These are phyloP conservation scores for Pleurotus sapidus DNA, from an alignment of 768 basidiomycete species.

Conservation along the genomic window DNA sequence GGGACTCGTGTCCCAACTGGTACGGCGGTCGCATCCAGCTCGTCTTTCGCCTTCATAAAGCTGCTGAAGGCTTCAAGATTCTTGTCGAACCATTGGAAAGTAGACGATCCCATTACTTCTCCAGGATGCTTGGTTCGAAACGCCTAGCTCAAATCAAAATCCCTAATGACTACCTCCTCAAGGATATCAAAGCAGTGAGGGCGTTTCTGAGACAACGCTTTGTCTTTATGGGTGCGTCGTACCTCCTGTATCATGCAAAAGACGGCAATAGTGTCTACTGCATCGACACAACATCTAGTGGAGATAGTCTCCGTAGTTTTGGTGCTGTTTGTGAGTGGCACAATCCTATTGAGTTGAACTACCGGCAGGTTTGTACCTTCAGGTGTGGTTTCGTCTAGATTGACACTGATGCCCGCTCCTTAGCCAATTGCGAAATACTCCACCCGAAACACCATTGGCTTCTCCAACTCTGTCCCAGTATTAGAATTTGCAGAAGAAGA, in stretches of 20 bases:
- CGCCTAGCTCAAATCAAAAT: constrained; percentile 58
- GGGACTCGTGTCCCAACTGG: constrained; percentile 52
- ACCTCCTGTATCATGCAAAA: constrained; percentile 60
- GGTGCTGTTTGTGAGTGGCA: constrained; percentile 58
- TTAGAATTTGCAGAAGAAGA: constrained; percentile 47
- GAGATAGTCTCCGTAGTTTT: constrained; percentile 35
- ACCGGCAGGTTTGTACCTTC: constrained; percentile 46
- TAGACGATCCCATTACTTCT: constrained; percentile 61
- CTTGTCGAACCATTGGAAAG: constrained; percentile 54
- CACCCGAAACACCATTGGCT: constrained; percentile 58
- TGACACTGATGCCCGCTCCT: not conserved
- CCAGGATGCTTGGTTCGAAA: constrained; percentile 63
- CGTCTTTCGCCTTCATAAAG: constrained; percentile 36
- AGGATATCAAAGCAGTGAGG: constrained; percentile 28
- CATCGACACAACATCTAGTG: constrained; percentile 50
- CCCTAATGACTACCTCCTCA: constrained; percentile 33
- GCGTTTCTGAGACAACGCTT: constrained; percentile 46
- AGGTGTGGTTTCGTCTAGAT: not conserved
- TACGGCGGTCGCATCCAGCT: constrained; percentile 72
- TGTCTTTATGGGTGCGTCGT: constrained; percentile 63
- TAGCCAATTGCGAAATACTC: constrained; percentile 70
- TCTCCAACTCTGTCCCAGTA: constrained; percentile 66
- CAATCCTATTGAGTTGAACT: constrained; percentile 55
- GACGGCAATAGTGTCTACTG: constrained; percentile 54
- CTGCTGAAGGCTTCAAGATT: constrained; percentile 28